Base-by-base conservation (phyloP, 495 filamentous ascomycete genomes). In the Neurospora sp. region DNA sequence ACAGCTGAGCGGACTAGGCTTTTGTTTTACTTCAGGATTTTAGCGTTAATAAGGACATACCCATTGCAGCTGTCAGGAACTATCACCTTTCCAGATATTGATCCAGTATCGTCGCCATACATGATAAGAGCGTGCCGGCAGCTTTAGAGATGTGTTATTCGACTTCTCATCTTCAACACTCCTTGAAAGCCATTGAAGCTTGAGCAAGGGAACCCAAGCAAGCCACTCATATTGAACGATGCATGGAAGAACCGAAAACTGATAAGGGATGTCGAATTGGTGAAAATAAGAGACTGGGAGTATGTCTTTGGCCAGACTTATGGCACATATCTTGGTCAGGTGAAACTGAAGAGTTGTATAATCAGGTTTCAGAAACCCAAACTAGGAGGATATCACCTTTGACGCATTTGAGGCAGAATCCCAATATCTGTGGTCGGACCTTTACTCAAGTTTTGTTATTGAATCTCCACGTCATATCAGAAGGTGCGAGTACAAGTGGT, bases 1-100 rank as follows among this genome's bases (percentile, higher is more conserved):
- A 71, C 69, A 81, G 74, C 72, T 81, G 74, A 77, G 28, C 28
- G 7, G 28, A 66, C 54, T 62, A 17, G 13, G 54, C 19, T 15
- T 59, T 59, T 66, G 54, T 34, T 66, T 66, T 21, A 54, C 11
- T 54, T 66, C 28, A 66, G 28, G 28, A 66, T 66, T 66, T 66
- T 66, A 66, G 54, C 54, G 54, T 66, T 66, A 3, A 66, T 34
- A 66, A 34, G 17, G 54, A 34, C 54, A 66, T 66, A 66, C 54
- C 54, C 54, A 66, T 19, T 19, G 54, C 54, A 66, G 31, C 28
- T 62, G 54, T 19, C 28, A 34, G 54, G 54, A 31, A 34, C 8
- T 1, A 34, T 34, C 11, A 59, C 11, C 5, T 28, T 7, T 59
- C 48, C 21, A 59, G 48, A 59, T 28, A 15, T 24, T 2, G 21